Evolutionary conservation across 2,329 filamentous ascomycete species (phyloP).

Genomic region (Stachybotrys chartarum): DNA sequence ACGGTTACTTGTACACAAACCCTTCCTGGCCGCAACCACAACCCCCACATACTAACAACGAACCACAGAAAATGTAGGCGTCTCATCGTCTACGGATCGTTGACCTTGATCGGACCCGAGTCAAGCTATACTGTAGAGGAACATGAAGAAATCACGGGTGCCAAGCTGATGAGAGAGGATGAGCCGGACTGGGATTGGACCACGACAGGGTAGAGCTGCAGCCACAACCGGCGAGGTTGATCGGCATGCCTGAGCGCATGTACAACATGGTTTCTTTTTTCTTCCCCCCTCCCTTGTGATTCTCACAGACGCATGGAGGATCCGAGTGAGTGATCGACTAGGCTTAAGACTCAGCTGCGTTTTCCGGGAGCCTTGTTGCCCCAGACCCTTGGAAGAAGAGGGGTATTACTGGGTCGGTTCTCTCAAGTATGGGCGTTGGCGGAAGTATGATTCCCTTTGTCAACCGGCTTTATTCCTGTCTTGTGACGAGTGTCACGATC

Average conservation of each 20-base stretch:
- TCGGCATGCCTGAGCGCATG: no score
- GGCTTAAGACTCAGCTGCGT: not conserved
- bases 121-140: conserved; percentile 37
- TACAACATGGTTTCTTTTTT: not conserved
- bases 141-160: conserved; percentile 33
- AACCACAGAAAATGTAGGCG: conserved; percentile 28
- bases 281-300: not conserved
- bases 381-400: not conserved
- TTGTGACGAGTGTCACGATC: no score
- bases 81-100: conserved; percentile 36
- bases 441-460: no score
- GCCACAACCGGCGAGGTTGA: no score
- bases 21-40: no score
- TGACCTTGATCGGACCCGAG: conserved; percentile 37
- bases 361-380: not conserved
- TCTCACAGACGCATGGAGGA: no score
- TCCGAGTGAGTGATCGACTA: no score
- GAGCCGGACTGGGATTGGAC: conserved; percentile 33
- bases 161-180: conserved; percentile 32
- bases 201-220: not conserved
- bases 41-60: no score
- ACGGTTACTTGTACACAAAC: conserved; percentile 35
- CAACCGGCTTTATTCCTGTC: no score
- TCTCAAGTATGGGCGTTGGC: no score
- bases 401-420: no score